phyloP scores from a whole-genome alignment of 2,329 filamentous ascomycete species.

The Venturia nashicola region DNA sequence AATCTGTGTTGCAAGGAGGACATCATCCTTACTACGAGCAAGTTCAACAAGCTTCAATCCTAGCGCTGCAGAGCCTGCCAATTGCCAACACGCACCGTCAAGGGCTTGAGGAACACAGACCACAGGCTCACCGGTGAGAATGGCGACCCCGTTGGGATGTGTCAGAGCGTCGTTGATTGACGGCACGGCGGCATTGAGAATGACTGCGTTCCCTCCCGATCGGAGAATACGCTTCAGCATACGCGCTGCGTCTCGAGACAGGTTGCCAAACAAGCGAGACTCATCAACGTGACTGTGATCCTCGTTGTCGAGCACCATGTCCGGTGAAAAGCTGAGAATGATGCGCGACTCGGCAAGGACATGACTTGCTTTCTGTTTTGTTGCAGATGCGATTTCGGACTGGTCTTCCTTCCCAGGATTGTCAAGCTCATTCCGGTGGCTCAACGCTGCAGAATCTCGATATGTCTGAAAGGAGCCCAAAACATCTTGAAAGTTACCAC shows the following conservation, averaged over 20 bases:
- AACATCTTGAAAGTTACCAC: conserved; percentile 94
- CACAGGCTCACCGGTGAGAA: conserved; percentile 73
- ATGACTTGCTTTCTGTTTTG: conserved; percentile 70
- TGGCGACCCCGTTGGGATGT: conserved; percentile 65
- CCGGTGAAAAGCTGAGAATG: conserved; percentile 70
- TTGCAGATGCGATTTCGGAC: conserved; percentile 83
- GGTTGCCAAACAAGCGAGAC: conserved; percentile 59
- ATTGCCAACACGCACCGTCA: conserved; percentile 83
- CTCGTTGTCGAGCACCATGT: conserved; percentile 68
- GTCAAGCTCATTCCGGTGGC: conserved; percentile 80
- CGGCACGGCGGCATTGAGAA: conserved; percentile 78
- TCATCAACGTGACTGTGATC: conserved; percentile 60
- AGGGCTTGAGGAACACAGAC: conserved; percentile 71
- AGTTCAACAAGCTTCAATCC: conserved; percentile 75
- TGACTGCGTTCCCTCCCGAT: conserved; percentile 63
- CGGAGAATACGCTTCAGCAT: conserved; percentile 58
- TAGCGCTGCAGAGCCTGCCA: conserved; percentile 82
- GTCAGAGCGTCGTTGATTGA: conserved; percentile 82
- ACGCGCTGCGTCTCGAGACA: conserved; percentile 60
- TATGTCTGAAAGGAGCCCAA: conserved; percentile 95
- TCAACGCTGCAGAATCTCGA: conserved; percentile 78
- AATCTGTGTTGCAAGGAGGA: conserved; percentile 68
- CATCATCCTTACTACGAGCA: conserved; percentile 55
- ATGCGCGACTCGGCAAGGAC: conserved; percentile 74
- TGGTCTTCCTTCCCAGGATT: conserved; percentile 81